Evolutionary conservation across 371 early-diverging fungal species (phyloP).

Genomic region (Mortierella sp.): DNA sequence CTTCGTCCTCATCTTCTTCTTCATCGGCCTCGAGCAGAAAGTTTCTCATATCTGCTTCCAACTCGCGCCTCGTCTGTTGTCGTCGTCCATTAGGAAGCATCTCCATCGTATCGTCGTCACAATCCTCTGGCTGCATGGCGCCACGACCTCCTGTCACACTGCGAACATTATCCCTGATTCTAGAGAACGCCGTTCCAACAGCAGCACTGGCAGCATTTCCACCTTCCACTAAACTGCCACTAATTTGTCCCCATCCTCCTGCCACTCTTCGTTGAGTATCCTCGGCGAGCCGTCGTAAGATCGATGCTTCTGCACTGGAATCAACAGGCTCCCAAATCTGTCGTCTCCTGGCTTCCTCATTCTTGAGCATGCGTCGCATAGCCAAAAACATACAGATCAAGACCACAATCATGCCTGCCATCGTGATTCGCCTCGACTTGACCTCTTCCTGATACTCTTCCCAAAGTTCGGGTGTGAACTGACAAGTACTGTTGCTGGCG

Average conservation of each 20-base stretch:
- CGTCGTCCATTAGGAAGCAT: conserved; percentile 51
- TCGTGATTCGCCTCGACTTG: conserved; percentile 41
- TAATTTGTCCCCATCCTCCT: conserved; percentile 52
- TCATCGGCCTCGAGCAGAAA: conserved; percentile 50
- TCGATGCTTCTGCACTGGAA: conserved; percentile 51
- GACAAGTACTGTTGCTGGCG: conserved; percentile 39
- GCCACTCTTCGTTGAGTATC: conserved; percentile 49
- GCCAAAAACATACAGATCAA: conserved; percentile 50
- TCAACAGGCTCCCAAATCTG: conserved; percentile 55
- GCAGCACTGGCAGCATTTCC: conserved; percentile 48
- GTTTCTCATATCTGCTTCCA: conserved; percentile 51
- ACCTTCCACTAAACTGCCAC: conserved; percentile 42
- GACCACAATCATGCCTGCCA: conserved; percentile 52
- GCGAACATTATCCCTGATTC: conserved; percentile 48
- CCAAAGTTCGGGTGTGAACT: conserved; percentile 29
- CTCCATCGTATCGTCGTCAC: conserved; percentile 44
- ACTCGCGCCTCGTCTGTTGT: conserved; percentile 36
- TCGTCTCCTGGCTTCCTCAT: conserved; percentile 45
- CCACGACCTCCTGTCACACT: conserved; percentile 20
- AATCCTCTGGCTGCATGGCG: conserved; percentile 34
- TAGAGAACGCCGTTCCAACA: conserved; percentile 43
- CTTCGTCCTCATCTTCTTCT: conserved; percentile 38
- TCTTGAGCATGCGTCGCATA: conserved; percentile 52
- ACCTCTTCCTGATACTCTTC: conserved; percentile 36
- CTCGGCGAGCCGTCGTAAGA: conserved; percentile 42